Conservation (phyloP, 768 basidiomycete species). For the Strobilomyces echinocephalus region DNA sequence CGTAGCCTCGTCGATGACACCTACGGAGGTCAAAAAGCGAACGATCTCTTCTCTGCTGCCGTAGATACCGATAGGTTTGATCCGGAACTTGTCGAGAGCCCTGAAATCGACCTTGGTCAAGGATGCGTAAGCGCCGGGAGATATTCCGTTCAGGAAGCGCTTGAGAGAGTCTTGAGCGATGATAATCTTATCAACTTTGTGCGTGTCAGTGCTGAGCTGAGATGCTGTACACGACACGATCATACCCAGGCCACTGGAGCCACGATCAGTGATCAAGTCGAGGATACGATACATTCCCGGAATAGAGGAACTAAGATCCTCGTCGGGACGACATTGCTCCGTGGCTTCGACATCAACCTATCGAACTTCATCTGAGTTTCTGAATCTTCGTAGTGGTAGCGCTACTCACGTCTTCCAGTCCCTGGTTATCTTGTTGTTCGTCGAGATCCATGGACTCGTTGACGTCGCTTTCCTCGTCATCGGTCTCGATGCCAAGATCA, state of each 20-base stretch:
- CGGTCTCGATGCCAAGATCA: slow-evolving; percentile 9
- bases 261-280: slow-evolving; percentile 49
- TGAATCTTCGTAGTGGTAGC: background rate
- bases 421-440: slow-evolving; percentile 5
- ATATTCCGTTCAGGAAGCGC: slow-evolving; percentile 43
- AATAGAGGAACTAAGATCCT: slow-evolving; percentile 30
- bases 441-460: slow-evolving; percentile 14
- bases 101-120: slow-evolving; percentile 57
- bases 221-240: background rate
- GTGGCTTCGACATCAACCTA: slow-evolving; percentile 17
- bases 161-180: slow-evolving; percentile 51
- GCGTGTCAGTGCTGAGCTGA: background rate
- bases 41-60: slow-evolving; percentile 50
- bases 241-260: slow-evolving; percentile 49
- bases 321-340: slow-evolving; percentile 10
- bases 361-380: background rate
- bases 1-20: slow-evolving; percentile 36
- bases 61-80: slow-evolving; percentile 54
- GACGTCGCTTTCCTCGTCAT: slow-evolving; percentile 12
- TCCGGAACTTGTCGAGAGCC: slow-evolving; percentile 39
- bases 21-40: slow-evolving; percentile 38
- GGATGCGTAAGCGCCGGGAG: slow-evolving; percentile 49
- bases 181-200: slow-evolving; percentile 57
- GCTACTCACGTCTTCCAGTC: slow-evolving; percentile 15
- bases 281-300: slow-evolving; percentile 48